Evolutionary conservation across 352 stramenopile genomes (phyloP).

Genomic region (Pythium folliculosum): DNA sequence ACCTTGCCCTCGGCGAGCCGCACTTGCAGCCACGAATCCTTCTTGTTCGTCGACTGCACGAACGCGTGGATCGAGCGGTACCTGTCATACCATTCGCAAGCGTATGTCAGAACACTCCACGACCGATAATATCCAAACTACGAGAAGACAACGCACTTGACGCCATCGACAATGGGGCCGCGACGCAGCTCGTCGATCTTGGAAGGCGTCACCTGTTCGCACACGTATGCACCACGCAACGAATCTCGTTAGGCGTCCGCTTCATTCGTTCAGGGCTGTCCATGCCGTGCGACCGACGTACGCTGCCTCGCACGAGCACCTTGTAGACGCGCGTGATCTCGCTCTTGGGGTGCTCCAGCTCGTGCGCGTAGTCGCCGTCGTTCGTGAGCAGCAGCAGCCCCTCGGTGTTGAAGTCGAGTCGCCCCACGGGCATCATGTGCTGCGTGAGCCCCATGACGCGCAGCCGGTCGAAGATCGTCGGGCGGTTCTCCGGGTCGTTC

Average conservation of each 20-base stretch:
- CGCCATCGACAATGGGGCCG: conserved; percentile 78
- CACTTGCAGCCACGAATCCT: conserved; percentile 90
- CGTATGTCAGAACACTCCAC: background rate
- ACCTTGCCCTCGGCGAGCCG: conserved; percentile 88
- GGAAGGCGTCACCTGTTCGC: conserved; percentile 58
- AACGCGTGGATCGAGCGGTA: conserved; percentile 74
- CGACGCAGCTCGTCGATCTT: conserved; percentile 80
- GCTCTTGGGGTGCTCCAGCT: conserved; percentile 87
- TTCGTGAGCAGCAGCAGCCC: conserved; percentile 92
- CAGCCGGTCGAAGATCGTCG: conserved; percentile 90
- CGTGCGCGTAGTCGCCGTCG: conserved; percentile 87
- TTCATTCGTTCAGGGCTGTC: too few relatives aligned
- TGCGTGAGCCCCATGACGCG: conserved; percentile 74
- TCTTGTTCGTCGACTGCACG: conserved; percentile 80
- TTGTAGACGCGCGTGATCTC: conserved; percentile 80
- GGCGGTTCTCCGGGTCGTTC: conserved; percentile 72
- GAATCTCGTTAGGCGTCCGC: conserved; percentile 26
- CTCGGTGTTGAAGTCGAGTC: conserved; percentile 93
- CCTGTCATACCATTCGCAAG: conserved; percentile 9
- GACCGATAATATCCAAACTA: background rate
- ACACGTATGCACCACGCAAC: background rate
- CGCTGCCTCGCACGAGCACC: conserved; percentile 72
- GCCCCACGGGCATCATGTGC: conserved; percentile 90
- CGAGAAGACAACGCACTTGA: conserved; percentile 49
- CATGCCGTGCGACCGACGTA: conserved; percentile 17